Percentiles rank a stretch among this genome's conserved stretches.
phyloP scores from a whole-genome alignment of 495 filamentous ascomycete species.

The Xylaria telfairii region DNA sequence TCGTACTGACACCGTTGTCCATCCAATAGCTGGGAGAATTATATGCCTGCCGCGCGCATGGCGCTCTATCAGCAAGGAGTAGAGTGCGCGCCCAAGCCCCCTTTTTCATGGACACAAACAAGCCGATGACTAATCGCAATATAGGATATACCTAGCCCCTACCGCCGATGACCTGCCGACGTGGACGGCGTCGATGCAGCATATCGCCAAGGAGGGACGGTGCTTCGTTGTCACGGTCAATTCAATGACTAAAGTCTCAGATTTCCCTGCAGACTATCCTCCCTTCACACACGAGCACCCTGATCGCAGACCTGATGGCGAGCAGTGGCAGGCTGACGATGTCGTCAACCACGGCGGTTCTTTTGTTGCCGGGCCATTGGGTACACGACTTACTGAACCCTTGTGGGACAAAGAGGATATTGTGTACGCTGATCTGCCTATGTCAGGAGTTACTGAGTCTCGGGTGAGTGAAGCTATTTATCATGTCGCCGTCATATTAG shows the following conservation, averaged over 20 bases:
- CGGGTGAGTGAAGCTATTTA: conserved; percentile 36
- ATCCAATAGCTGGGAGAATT: conserved; percentile 49
- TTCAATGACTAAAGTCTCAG: conserved; percentile 47
- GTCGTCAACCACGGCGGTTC: conserved; percentile 49
- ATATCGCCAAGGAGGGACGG: conserved; percentile 52
- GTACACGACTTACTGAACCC: conserved; percentile 45
- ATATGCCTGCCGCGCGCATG: conserved; percentile 51
- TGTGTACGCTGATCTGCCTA: conserved; percentile 45
- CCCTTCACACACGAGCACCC: conserved; percentile 48
- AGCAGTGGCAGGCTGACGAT: conserved; percentile 44
- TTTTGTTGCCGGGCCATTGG: conserved; percentile 48
- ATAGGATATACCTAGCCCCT: conserved; percentile 49
- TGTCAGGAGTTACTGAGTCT: conserved; percentile 43
- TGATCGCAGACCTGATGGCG: conserved; percentile 45
- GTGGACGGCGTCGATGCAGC: conserved; percentile 52
- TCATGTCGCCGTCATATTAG: background rate
- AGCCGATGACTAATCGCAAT: conserved; percentile 7
- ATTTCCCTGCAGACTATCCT: conserved; percentile 51
- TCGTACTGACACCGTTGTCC: background rate
- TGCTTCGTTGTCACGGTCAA: conserved; percentile 52
- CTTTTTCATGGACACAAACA: background rate
- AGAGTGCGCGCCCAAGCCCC: conserved; percentile 40
- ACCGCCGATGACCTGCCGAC: conserved; percentile 49
- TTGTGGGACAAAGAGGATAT: conserved; percentile 50
- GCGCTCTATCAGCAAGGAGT: conserved; percentile 51